phyloP scores from a whole-genome alignment of 73 alveolate species.

The Diophrys sp. region DNA sequence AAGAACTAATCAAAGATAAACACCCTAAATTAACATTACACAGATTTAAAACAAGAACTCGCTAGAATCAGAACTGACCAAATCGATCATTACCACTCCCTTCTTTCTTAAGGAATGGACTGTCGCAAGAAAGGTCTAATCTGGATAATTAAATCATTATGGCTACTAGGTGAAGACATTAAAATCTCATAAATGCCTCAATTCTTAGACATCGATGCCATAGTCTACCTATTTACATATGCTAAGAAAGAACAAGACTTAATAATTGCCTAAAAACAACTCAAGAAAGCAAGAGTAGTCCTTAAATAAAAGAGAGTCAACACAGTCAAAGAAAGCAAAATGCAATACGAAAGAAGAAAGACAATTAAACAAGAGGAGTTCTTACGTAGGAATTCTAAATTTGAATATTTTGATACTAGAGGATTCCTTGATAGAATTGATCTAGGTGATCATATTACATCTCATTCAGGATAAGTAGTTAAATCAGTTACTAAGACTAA shows the following conservation, averaged over 20 bases:
- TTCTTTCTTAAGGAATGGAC: slow-evolving; percentile 8
- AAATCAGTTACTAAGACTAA: neutral
- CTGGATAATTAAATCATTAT: slow-evolving; percentile 8
- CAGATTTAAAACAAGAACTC: neutral
- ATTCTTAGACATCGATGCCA: neutral
- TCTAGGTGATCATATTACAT: too few species aligned
- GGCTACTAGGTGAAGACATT: slow-evolving; percentile 8
- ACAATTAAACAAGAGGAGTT: neutral
- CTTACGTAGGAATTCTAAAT: neutral
- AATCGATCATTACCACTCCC: slow-evolving; percentile 5
- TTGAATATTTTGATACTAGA: neutral
- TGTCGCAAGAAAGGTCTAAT: slow-evolving; percentile 7
- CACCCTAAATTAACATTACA: neutral
- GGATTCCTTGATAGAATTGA: neutral
- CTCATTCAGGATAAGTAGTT: neutral
- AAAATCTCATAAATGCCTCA: slow-evolving; percentile 7
- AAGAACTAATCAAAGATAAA: neutral
- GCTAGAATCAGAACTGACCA: neutral
- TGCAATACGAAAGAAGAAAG: neutral
- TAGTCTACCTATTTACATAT: neutral
- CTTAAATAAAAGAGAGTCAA: neutral
- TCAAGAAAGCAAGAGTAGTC: neutral
- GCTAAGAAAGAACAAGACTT: neutral
- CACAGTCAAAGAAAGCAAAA: neutral
- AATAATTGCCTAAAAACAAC: neutral